These are phyloP conservation scores for Linnemannia hyalina DNA, from an alignment of 192 early-diverging fungal genomes.

Conservation along the genomic window DNA sequence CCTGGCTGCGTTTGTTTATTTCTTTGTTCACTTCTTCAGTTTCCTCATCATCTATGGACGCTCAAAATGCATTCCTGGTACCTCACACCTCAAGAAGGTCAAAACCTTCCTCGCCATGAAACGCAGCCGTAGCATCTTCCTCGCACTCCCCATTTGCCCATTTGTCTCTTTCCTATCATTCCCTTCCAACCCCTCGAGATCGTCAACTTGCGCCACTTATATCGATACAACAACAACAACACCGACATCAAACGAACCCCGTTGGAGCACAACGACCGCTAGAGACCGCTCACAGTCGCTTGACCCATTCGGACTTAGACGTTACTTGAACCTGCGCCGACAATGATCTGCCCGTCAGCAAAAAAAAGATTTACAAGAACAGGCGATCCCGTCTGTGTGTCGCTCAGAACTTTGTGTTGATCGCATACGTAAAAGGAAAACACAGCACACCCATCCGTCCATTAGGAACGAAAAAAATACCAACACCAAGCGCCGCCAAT, in stretches of 20 bases:
- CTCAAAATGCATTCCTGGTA: not conserved
- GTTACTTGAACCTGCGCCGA: conserved; percentile 8
- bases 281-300: not conserved
- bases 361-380: not conserved
- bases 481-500: not conserved
- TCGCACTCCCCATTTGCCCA: not conserved
- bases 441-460: too few species aligned
- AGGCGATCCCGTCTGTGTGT: conserved; percentile 5
- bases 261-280: not conserved
- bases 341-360: not conserved
- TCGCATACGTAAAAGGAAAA: not conserved
- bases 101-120: not conserved
- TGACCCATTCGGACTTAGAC: too few species aligned
- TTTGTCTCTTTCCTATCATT: not conserved
- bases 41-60: not conserved
- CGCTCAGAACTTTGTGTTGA: not conserved
- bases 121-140: not conserved
- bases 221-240: not conserved
- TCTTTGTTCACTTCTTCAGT: too few species aligned
- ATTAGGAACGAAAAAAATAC: not conserved
- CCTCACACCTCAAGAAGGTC: not conserved
- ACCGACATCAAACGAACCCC: not conserved
- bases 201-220: not conserved
- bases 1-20: too few species aligned
- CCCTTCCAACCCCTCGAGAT: not conserved